A percentile compares a stretch with the other conserved stretches of the same genome.
These are phyloP conservation scores for Plasmopara muralis DNA, from an alignment of 352 stramenopile genomes.

Conservation along the genomic window DNA sequence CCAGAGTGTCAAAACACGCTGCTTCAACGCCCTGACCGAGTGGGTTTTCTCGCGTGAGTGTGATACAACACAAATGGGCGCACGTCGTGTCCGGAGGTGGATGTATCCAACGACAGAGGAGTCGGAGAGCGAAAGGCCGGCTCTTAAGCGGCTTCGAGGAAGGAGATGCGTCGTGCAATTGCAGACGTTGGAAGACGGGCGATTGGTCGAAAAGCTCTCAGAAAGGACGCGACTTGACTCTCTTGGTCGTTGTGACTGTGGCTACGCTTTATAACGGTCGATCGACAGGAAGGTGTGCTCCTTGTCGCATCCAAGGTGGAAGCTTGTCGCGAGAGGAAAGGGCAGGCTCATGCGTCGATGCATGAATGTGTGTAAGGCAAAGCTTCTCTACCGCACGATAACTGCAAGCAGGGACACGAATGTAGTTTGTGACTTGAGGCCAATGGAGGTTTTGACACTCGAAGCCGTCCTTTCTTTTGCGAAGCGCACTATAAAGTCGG, in stretches of 20 bases:
- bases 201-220: conserved; percentile 21
- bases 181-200: conserved; percentile 9
- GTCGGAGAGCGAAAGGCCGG: conserved; percentile 18
- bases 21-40: conserved; percentile 2
- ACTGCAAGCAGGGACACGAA: too few species aligned
- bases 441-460: too few species aligned
- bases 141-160: conserved; percentile 16
- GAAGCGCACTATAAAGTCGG: too few species aligned
- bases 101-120: conserved; percentile 12
- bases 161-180: conserved; percentile 23
- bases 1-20: conserved; percentile 1
- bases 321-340: not conserved
- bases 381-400: not conserved
- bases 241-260: conserved; percentile 1
- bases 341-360: not conserved
- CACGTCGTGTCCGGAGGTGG: not conserved
- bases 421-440: too few species aligned
- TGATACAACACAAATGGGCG: not conserved
- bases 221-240: conserved; percentile 6
- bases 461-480: too few species aligned
- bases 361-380: not conserved
- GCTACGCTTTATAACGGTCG: not conserved
- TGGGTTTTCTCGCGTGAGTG: conserved; percentile 5
- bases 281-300: not conserved
- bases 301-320: not conserved